These are phyloP conservation scores for Cercophora scortea DNA, from an alignment of 495 filamentous ascomycete genomes.

Conservation along the genomic window DNA sequence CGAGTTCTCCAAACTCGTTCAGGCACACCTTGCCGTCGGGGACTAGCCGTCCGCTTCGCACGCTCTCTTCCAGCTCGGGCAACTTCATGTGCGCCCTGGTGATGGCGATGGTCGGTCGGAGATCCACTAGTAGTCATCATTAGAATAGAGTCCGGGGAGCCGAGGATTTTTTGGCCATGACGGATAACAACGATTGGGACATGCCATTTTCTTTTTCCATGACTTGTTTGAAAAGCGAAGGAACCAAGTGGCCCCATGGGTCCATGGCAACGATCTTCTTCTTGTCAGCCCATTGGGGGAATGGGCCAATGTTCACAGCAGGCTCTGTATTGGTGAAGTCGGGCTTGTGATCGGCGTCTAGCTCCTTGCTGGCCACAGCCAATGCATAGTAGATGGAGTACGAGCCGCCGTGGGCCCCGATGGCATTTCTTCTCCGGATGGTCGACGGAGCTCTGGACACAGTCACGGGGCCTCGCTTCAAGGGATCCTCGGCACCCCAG, in stretches of 20 bases:
- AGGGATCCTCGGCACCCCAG: constrained; percentile 76
- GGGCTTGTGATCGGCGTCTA: constrained; percentile 72
- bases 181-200: neutral
- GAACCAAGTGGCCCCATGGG: constrained; percentile 81
- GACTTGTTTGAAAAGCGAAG: constrained; percentile 66
- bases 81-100: constrained; percentile 96
- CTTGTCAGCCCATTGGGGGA: constrained; percentile 80
- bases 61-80: constrained; percentile 84
- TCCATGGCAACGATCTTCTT: constrained; percentile 99
- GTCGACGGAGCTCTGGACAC: constrained; percentile 71
- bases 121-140: constrained; percentile 50
- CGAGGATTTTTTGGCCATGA: neutral
- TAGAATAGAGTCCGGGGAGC: neutral
- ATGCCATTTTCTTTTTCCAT: constrained; percentile 57
- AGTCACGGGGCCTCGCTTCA: constrained; percentile 77
- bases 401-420: constrained; percentile 87
- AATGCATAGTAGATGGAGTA: constrained; percentile 96
- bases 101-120: constrained; percentile 88
- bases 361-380: constrained; percentile 83
- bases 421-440: constrained; percentile 76
- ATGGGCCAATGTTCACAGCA: constrained; percentile 77
- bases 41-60: constrained; percentile 66
- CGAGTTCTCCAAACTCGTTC: constrained; percentile 73
- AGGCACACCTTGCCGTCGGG: constrained; percentile 90
- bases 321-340: constrained; percentile 95